phyloP scores from a whole-genome alignment of 2,329 filamentous ascomycete species.

The Trichoderma aggressivum region DNA sequence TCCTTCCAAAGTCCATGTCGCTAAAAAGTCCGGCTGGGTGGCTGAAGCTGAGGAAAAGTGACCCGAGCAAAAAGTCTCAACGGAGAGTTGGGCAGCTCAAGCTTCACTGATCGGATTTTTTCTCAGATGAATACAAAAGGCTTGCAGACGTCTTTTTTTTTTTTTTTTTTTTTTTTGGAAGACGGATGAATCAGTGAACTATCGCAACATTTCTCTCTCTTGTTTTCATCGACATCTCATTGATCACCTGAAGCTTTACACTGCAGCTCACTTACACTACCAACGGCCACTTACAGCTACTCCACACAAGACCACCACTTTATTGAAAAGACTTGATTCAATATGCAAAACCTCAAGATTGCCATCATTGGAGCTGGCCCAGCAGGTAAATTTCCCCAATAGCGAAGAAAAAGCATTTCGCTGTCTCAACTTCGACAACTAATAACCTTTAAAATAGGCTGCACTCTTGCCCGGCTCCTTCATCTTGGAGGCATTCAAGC shows the following conservation, averaged over 20 bases:
- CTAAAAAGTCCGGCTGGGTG: conserved; percentile 8
- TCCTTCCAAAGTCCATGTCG: neutral
- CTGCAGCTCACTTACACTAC: neutral
- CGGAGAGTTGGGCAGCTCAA: neutral
- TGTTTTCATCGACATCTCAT: neutral
- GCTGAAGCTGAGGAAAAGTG: neutral
- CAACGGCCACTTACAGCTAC: neutral
- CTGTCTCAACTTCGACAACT: neutral
- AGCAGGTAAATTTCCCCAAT: neutral
- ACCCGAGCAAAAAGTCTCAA: neutral
- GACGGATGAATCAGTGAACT: neutral
- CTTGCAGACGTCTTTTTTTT: neutral
- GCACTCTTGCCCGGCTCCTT: conserved; percentile 14
- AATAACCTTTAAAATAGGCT: neutral
- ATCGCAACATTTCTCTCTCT: neutral
- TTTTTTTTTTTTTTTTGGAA: neutral
- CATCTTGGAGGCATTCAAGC: conserved; percentile 8
- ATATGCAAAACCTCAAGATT: conserved; percentile 5
- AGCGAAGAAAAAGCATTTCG: neutral
- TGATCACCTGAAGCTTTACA: neutral
- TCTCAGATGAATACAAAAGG: neutral
- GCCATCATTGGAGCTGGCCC: conserved; percentile 18
- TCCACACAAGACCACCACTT: neutral
- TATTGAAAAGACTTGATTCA: neutral
- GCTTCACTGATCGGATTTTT: neutral